Evolutionary conservation across 495 filamentous ascomycete species (phyloP).

Genomic region (Xylaria castorea): DNA sequence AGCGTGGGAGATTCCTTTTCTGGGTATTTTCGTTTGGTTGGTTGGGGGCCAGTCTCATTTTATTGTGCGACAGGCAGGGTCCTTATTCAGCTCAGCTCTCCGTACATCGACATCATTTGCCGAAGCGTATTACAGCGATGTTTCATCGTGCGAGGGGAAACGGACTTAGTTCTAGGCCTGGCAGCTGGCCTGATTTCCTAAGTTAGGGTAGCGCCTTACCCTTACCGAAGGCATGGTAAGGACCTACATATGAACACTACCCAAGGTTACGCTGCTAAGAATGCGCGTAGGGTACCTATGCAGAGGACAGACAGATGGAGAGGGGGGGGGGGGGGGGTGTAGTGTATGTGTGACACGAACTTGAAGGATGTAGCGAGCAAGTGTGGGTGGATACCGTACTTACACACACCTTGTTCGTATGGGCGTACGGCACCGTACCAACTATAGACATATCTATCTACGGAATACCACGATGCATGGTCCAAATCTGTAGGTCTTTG

Average conservation of each 20-base stretch:
- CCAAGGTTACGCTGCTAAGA: constrained; percentile 13
- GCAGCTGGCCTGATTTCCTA: constrained; percentile 12
- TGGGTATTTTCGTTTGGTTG: neutral
- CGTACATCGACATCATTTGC: constrained; percentile 4
- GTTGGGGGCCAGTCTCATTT: constrained; percentile 20
- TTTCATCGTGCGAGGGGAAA: neutral
- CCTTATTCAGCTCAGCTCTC: neutral
- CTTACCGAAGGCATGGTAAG: constrained; percentile 29
- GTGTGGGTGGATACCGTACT: constrained; percentile 9
- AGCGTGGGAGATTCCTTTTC: constrained; percentile 16
- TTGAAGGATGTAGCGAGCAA: neutral
- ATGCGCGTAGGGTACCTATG: constrained; percentile 4
- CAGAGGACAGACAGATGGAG: too few species aligned
- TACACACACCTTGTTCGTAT: neutral
- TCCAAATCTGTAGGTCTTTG: constrained; percentile 20
- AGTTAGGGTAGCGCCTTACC: neutral
- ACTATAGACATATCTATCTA: constrained; percentile 8
- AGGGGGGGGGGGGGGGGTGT: neutral
- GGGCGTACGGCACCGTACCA: neutral
- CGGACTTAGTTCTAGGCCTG: neutral
- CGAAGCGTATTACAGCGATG: constrained; percentile 7
- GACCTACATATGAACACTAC: constrained; percentile 30
- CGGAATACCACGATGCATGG: constrained; percentile 21
- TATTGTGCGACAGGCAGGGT: neutral
- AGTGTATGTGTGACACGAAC: neutral